Conservation (phyloP, 371 early-diverging fungal species). For the Rhizopus arrhizus region DNA sequence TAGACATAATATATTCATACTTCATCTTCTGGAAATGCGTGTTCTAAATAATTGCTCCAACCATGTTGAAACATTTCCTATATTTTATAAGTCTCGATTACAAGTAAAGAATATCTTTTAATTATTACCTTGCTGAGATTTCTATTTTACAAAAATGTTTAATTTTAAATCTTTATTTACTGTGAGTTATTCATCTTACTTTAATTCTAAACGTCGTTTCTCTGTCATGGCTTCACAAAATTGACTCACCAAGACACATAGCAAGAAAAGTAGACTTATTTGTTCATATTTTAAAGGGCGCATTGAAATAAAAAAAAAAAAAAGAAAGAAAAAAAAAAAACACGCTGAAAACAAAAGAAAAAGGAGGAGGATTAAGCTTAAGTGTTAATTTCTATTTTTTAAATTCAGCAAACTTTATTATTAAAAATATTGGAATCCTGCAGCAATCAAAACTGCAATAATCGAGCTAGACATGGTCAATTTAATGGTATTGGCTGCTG, state of each 20-base stretch:
- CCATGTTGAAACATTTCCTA: conserved; percentile 90
- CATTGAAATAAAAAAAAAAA: background rate
- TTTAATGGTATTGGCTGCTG: background rate
- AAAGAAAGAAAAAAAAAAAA: background rate
- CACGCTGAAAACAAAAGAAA: background rate
- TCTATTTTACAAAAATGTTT: conserved; percentile 16
- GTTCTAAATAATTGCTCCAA: conserved; percentile 78
- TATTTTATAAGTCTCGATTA: background rate
- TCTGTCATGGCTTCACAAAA: conserved; percentile 14
- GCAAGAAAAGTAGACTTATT: background rate
- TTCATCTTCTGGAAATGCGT: conserved; percentile 93
- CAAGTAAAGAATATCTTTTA: background rate
- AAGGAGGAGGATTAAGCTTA: background rate
- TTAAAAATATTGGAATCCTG: conserved; percentile 2
- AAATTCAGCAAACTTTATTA: background rate
- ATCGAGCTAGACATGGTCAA: background rate
- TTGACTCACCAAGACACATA: background rate
- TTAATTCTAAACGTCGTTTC: conserved; percentile 22
- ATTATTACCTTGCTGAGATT: conserved; percentile 35
- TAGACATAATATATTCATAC: conserved; percentile 32
- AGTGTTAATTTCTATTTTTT: background rate
- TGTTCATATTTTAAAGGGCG: background rate
- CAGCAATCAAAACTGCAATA: background rate
- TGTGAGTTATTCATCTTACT: conserved; percentile 7
- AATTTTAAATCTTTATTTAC: background rate